A percentile compares a stretch with the other conserved stretches of the same genome.
phyloP scores from a whole-genome alignment of 495 filamentous ascomycete genomes.

The Evernia prunastri region DNA sequence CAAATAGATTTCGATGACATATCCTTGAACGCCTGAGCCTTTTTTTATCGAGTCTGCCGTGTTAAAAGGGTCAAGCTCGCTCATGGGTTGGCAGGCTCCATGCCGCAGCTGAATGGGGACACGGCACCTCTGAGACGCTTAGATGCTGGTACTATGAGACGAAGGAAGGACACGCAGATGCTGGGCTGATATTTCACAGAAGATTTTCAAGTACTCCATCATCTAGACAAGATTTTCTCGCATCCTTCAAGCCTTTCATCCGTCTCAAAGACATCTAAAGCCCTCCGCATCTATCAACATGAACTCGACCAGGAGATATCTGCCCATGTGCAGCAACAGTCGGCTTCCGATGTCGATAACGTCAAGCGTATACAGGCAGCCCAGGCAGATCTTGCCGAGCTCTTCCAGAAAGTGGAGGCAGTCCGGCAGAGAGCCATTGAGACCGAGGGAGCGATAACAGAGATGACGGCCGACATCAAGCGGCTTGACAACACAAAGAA shows the following conservation, averaged over 20 bases:
- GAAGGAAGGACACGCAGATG: background rate
- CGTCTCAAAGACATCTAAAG: constrained; percentile 61
- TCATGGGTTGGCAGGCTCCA: constrained; percentile 15
- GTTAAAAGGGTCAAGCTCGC: background rate
- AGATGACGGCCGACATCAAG: constrained; percentile 99
- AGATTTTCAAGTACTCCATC: constrained; percentile 88
- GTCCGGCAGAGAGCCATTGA: constrained; percentile 83
- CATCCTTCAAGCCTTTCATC: constrained; percentile 82
- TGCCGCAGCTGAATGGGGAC: constrained; percentile 26
- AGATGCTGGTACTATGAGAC: constrained; percentile 21
- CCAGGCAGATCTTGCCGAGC: constrained; percentile 76
- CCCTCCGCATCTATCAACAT: constrained; percentile 72
- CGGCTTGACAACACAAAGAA: constrained; percentile 92
- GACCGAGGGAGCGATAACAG: constrained; percentile 92
- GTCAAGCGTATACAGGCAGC: constrained; percentile 85
- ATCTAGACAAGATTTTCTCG: constrained; percentile 90
- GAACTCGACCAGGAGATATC: constrained; percentile 77
- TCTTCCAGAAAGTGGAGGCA: constrained; percentile 93
- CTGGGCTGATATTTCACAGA: constrained; percentile 46
- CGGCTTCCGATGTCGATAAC: constrained; percentile 77
- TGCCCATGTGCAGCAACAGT: constrained; percentile 69
- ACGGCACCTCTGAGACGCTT: constrained; percentile 19
- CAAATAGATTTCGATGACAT: background rate
- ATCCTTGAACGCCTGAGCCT: background rate
- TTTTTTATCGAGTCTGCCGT: background rate